Evolutionary conservation across 202 grass and related monocot genomes (phyloP).

Genomic region (Zizania palustris): DNA sequence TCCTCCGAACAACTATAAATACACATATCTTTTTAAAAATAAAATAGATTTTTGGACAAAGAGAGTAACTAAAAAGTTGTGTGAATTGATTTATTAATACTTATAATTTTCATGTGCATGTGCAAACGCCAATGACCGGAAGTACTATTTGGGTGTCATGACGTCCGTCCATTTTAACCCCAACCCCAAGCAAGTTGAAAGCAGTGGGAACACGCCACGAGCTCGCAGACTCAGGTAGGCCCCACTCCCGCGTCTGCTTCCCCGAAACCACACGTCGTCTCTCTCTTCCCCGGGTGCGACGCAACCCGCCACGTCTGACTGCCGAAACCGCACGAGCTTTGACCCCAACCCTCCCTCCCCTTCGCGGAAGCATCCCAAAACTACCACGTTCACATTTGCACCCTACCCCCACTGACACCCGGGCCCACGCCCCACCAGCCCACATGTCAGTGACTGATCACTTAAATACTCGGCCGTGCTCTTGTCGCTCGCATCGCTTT

Average conservation of each 20-base stretch:
- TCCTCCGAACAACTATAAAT: no score
- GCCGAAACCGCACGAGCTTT: constrained; percentile 56
- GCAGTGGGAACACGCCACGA: constrained; percentile 12
- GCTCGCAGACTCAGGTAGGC: not conserved
- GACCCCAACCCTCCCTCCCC: constrained; percentile 5
- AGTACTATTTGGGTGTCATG: no score
- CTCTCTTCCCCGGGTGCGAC: not conserved
- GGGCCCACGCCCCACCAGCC: rapidly evolving
- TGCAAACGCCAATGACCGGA: no score
- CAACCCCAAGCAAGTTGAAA: not conserved
- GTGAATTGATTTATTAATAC: no score
- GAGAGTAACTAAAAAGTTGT: no score
- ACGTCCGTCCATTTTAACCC: not conserved
- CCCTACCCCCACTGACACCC: not conserved
- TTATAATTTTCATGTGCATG: no score
- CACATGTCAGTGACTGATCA: not conserved
- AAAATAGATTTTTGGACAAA: no score
- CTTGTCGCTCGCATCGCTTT: not conserved
- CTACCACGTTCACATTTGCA: constrained; percentile 23
- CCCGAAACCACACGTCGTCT: constrained; percentile 26
- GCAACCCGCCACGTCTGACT: constrained; percentile 36
- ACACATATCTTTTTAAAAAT: no score
- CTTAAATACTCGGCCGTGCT: not conserved
- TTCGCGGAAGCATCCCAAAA: constrained; percentile 41
- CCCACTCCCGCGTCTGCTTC: constrained; percentile 33